phyloP scores from a whole-genome alignment of 768 basidiomycete species.

The Tricholoma sp. region DNA sequence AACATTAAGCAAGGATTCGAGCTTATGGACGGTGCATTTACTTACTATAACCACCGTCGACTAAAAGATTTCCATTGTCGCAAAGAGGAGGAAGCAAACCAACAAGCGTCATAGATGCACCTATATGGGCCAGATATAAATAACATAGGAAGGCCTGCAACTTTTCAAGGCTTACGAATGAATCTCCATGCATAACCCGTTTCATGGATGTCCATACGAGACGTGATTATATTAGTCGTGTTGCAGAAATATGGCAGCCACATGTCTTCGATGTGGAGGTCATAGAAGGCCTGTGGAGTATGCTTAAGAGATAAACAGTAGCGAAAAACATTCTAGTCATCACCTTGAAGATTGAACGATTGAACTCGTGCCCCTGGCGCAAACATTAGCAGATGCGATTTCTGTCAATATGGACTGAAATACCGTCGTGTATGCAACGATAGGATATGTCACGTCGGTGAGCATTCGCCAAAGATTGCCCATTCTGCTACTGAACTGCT shows the following conservation, averaged over 20 bases:
- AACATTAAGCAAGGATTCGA: conserved; percentile 6
- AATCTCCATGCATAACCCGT: conserved; percentile 99
- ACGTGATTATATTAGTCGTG: conserved; percentile 94
- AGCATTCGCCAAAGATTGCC: conserved; percentile 91
- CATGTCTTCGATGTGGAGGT: conserved; percentile 95
- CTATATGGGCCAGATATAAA: conserved; percentile 28
- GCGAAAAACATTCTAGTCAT: neutral
- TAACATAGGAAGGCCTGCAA: conserved; percentile 3
- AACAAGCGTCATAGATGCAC: conserved; percentile 96
- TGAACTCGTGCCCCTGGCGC: conserved; percentile 87
- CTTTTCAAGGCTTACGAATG: conserved; percentile 50
- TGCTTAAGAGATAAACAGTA: neutral
- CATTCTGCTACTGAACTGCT: conserved; percentile 91
- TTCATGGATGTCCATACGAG: conserved; percentile 95
- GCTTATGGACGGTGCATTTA: conserved; percentile 5
- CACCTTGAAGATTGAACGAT: conserved; percentile 91
- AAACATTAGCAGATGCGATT: conserved; percentile 1
- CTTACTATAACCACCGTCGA: conserved; percentile 86
- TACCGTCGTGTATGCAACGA: conserved; percentile 87
- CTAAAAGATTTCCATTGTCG: conserved; percentile 89
- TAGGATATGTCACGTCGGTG: conserved; percentile 89
- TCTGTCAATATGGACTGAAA: conserved; percentile 12
- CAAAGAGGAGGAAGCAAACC: conserved; percentile 93
- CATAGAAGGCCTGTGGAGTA: conserved; percentile 70
- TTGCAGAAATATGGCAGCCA: conserved; percentile 99